Base-by-base conservation (phyloP, 1,284 basidiomycete genomes). In the Heterobasidion annosum region DNA sequence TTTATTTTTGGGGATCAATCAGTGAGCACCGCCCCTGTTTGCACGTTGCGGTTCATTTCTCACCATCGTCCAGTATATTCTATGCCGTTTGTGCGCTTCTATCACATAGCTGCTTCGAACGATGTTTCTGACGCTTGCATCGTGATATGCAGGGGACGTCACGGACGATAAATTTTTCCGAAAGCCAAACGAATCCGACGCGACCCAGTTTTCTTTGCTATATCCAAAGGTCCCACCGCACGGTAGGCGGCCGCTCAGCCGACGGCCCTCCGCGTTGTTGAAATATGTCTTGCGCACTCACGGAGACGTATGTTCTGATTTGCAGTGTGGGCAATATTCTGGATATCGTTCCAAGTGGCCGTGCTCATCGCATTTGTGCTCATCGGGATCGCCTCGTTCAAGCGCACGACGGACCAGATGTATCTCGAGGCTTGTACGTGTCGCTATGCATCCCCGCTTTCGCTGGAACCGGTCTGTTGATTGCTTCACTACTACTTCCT, bases 101-200 rank as follows among this genome's bases (percentile, higher is more conserved):
- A 2, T 13, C 35, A 25, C 35, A 16, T 43, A 42, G n/a, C 12
- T 25, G 25, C 3, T 25, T 25, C 34, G 13, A 9, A 42, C 34
- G 18, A 52, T 35, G 32, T 44, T 45, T 25, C 37, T 35, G 32
- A 48, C 37, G 46, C 42, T 48, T 13, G 13, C 16, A 4, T 13
- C 40, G 13, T 16, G 12, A 16, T 57, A 56, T 44, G 56, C 62
- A 91, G 88, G 88, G 89, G 88, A 91, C 63, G 80, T 91, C 34
- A 81, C 88, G 51, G 88, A 91, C 64, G 88, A 91, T 65, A 81
- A 86, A 59, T 91, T 90, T 71, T 91, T 91, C 69, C 86, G 88
- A 62, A 91, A 91, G 71, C 77, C 79, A 25, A 91, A 91, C 62
- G 88, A 90, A 63, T 90, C 88, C 2, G 88, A 91, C 63, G 84